These are phyloP conservation scores for Mycena galopus DNA, from an alignment of 768 basidiomycete genomes.

Conservation along the genomic window DNA sequence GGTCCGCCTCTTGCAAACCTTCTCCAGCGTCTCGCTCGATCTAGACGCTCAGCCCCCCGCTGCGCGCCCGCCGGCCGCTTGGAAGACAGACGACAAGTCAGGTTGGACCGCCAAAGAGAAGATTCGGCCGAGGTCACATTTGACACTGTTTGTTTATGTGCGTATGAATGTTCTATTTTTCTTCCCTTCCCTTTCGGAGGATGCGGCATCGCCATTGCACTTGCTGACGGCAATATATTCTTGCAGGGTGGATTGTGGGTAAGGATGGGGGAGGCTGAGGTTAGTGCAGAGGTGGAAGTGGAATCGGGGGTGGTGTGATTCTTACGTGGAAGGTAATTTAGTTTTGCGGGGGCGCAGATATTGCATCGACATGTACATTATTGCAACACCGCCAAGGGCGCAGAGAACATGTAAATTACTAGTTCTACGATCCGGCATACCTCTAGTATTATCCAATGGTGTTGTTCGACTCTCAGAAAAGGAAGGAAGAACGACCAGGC, in stretches of 20 bases:
- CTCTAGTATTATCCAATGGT: too few species aligned
- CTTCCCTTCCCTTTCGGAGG: neutral
- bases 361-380: too few species aligned
- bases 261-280: slow-evolving; percentile 45
- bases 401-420: too few species aligned
- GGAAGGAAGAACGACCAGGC: too few species aligned
- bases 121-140: slow-evolving; percentile 58
- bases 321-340: too few species aligned
- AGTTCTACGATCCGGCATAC: too few species aligned
- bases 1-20: slow-evolving; percentile 68
- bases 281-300: neutral
- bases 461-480: too few species aligned
- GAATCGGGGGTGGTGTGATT: too few species aligned
- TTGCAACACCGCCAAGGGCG: too few species aligned
- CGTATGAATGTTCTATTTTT: slow-evolving; percentile 30
- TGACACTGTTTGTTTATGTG: slow-evolving; percentile 68
- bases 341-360: too few species aligned
- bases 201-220: neutral
- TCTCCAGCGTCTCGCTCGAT: slow-evolving; percentile 60
- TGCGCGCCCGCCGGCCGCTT: slow-evolving; percentile 59
- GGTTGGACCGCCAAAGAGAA: slow-evolving; percentile 62
- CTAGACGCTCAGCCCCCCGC: slow-evolving; percentile 58
- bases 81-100: slow-evolving; percentile 48
- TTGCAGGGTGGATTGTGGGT: slow-evolving; percentile 45
- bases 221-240: neutral